phyloP scores from a whole-genome alignment of 2,329 filamentous ascomycete species.

The Pseudogymnoascus sp. region DNA sequence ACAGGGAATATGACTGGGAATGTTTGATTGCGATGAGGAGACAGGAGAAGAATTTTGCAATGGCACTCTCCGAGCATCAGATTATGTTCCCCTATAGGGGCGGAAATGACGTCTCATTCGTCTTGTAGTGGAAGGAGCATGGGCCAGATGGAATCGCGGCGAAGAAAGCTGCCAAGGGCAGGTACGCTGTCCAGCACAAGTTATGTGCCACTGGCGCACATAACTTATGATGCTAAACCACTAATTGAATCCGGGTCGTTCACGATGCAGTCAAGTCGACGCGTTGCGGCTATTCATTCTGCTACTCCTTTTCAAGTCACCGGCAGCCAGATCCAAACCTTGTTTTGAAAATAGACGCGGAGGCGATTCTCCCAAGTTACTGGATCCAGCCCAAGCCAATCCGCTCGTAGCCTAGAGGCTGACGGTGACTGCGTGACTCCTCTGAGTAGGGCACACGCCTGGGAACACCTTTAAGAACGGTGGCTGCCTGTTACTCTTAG shows the following conservation, averaged over 20 bases:
- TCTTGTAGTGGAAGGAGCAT: conserved; percentile 1
- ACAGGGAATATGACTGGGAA: conserved; percentile 11
- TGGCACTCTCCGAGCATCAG: not conserved
- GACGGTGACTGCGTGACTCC: not conserved
- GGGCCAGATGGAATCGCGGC: not conserved
- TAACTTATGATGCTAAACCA: conserved; percentile 11
- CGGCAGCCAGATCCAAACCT: conserved; percentile 1
- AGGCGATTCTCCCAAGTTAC: conserved; percentile 1
- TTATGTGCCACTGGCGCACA: not conserved
- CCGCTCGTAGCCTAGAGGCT: conserved; percentile 4
- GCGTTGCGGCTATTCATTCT: conserved; percentile 5
- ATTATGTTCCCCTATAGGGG: conserved; percentile 1
- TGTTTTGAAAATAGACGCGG: conserved; percentile 3
- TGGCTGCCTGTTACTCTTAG: conserved; percentile 1
- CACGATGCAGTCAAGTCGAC: conserved; percentile 2
- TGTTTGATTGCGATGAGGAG: conserved; percentile 10
- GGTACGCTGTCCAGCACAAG: not conserved
- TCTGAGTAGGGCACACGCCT: not conserved
- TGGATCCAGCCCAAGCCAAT: not conserved
- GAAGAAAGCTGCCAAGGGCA: conserved; percentile 10
- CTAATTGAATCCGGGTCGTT: not conserved
- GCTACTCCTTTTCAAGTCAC: conserved; percentile 9
- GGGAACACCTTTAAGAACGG: not conserved
- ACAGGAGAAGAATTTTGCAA: not conserved
- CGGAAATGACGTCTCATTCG: conserved; percentile 2